Evolutionary conservation across 208 protist genomes (phyloP).

Genomic region (Herpetomonas muscarum): DNA sequence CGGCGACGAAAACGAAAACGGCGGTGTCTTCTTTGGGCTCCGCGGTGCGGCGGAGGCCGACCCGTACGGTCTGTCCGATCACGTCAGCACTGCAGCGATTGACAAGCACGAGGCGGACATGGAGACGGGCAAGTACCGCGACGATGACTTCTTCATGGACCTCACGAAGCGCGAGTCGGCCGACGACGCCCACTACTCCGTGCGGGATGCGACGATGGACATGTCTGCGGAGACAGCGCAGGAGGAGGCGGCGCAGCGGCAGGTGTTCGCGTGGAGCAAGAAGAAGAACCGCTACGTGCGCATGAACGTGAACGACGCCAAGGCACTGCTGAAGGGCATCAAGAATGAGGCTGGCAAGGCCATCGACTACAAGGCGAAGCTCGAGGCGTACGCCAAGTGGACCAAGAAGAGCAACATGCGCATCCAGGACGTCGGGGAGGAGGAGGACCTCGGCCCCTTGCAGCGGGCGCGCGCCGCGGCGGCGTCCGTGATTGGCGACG

Average conservation of each 20-base stretch:
- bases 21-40: slow-evolving; percentile 22
- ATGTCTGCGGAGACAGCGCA: slow-evolving; percentile 81
- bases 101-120: slow-evolving; percentile 15
- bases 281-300: slow-evolving; percentile 92
- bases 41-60: slow-evolving; percentile 11
- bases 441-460: slow-evolving; percentile 81
- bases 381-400: slow-evolving; percentile 86
- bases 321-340: slow-evolving; percentile 79
- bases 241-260: slow-evolving; percentile 78
- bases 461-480: slow-evolving; percentile 60
- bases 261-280: slow-evolving; percentile 91
- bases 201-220: slow-evolving; percentile 86
- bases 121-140: slow-evolving; percentile 56
- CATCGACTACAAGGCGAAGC: slow-evolving; percentile 90
- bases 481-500: not conserved
- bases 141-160: slow-evolving; percentile 81
- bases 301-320: slow-evolving; percentile 89
- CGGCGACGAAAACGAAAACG: not conserved
- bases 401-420: slow-evolving; percentile 91
- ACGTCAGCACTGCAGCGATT: slow-evolving; percentile 2
- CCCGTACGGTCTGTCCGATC: not conserved
- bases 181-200: slow-evolving; percentile 83
- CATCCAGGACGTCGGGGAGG: slow-evolving; percentile 89
- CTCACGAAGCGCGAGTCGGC: slow-evolving; percentile 49
- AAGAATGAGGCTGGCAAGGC: slow-evolving; percentile 92